Conservation (phyloP, 768 basidiomycete species). For the Goffeauzyma gilvescens region DNA sequence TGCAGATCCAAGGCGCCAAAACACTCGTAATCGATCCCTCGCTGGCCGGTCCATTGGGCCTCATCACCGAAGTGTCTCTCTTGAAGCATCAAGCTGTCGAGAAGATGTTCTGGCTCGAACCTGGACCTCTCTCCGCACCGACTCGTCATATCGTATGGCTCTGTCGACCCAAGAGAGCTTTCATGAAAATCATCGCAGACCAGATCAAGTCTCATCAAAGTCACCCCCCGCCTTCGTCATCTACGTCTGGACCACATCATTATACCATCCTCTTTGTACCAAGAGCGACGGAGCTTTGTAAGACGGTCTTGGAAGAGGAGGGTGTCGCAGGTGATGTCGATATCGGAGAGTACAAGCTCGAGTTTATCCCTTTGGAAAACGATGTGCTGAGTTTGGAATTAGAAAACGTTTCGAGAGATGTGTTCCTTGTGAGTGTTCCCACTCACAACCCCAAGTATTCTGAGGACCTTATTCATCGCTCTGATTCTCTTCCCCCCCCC, state of each 20-base stretch:
- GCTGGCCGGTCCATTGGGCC: conserved; percentile 73
- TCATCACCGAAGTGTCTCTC: conserved; percentile 82
- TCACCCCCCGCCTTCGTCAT: conserved; percentile 28
- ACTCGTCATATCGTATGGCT: conserved; percentile 86
- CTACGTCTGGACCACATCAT: conserved; percentile 45
- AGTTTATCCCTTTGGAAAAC: conserved; percentile 80
- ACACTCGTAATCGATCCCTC: conserved; percentile 82
- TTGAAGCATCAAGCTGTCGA: conserved; percentile 97
- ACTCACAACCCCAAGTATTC: background rate
- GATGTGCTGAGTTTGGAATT: conserved; percentile 82
- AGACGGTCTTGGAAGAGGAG: conserved; percentile 74
- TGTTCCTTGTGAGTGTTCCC: conserved; percentile 59
- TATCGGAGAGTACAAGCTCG: conserved; percentile 60
- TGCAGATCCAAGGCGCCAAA: conserved; percentile 53
- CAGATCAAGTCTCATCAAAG: conserved; percentile 69
- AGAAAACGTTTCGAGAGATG: conserved; percentile 64
- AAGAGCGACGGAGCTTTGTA: conserved; percentile 64
- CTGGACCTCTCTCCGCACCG: conserved; percentile 59
- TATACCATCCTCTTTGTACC: conserved; percentile 81
- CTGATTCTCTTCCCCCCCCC: too few species aligned
- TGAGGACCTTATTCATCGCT: conserved; percentile 2
- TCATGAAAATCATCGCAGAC: conserved; percentile 85
- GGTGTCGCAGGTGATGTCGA: conserved; percentile 93
- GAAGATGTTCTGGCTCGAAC: conserved; percentile 98
- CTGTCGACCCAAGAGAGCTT: conserved; percentile 65